Base-by-base conservation (phyloP, 345 rosid species). In the Boechera retrofracta region DNA sequence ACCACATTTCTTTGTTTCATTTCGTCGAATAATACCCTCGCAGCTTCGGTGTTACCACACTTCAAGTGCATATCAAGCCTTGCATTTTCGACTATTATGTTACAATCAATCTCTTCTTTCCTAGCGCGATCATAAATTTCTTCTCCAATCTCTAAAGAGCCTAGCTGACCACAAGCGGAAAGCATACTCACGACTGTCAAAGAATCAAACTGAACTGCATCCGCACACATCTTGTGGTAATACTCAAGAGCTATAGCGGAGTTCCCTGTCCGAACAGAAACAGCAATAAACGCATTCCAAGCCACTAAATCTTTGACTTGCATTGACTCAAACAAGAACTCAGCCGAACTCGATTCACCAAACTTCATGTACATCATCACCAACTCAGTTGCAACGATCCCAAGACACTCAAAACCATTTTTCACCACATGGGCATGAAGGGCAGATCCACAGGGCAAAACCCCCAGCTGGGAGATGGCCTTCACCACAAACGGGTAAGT, bases 401-500 rank as follows among this genome's bases (percentile, higher is more conserved):
- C 74, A 70, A 73, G 73, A 80, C 35, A 70, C 48, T 82, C 89
- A n/a, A 82, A 45, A 77, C 87, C 84, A 68, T 76, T 38, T 51
- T 83, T 84, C 54, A 84, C 63, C 54, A 80, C 80, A 54, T 84
- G 78, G 64, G 79, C 71, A 49, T 82, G 89, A 7, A 82, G 64
- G 32, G 78, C 11, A 81, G 53, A 61, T 5, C 84, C 85, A 32
- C 67, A 57, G 72, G 69, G 41, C 7, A 42, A 47, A 24, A 62
- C 18, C 5, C 75, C 74, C 18, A 84, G 64, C 64, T 73, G 80
- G 0, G 84, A 32, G 16, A 84, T 70, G 0, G 89, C 89, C 75
- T 86, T 86, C 66, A 86, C 70, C 31, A 78, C 84, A 75, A 73
- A 84, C 24, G 87, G 89, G 77, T 82, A 76, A 39, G 87, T 86